A percentile compares a stretch with the other conserved stretches of the same genome.
These are phyloP conservation scores for Colletotrichum truncatum DNA, from an alignment of 2,329 filamentous ascomycete genomes.

Conservation along the genomic window DNA sequence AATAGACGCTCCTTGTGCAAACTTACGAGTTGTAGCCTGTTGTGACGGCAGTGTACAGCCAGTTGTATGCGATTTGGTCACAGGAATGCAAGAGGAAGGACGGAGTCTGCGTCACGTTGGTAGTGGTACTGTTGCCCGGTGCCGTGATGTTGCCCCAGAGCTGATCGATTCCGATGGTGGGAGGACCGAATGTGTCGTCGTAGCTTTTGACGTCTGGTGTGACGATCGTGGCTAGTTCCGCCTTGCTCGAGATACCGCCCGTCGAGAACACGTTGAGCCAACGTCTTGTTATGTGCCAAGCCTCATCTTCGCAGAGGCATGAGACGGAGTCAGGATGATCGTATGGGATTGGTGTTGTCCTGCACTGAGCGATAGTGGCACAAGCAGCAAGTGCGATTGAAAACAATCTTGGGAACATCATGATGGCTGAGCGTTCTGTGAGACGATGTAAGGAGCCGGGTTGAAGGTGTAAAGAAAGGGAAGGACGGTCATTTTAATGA, in stretches of 20 bases:
- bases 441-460: no score
- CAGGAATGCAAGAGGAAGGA: conserved; percentile 12
- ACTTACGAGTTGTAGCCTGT: conserved; percentile 16
- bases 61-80: conserved; percentile 19
- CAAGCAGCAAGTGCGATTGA: no score
- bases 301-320: conserved; percentile 22
- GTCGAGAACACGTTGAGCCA: conserved; percentile 21
- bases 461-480: no score
- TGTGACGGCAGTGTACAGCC: conserved; percentile 1
- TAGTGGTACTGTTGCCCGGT: neutral
- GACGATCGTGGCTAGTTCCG: conserved; percentile 12
- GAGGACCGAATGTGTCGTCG: conserved; percentile 12
- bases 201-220: conserved; percentile 4
- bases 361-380: neutral
- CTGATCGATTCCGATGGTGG: neutral
- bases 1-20: conserved; percentile 39
- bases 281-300: conserved; percentile 1
- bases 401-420: no score
- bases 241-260: neutral
- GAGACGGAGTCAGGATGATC: neutral
- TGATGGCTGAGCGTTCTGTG: no score
- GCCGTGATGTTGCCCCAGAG: neutral
- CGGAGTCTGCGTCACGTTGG: conserved; percentile 7
- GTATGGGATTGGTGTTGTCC: neutral
- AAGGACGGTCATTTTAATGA: no score